Base-by-base conservation (phyloP, 176 grass and related monocot species). In the Musa itinerans region DNA sequence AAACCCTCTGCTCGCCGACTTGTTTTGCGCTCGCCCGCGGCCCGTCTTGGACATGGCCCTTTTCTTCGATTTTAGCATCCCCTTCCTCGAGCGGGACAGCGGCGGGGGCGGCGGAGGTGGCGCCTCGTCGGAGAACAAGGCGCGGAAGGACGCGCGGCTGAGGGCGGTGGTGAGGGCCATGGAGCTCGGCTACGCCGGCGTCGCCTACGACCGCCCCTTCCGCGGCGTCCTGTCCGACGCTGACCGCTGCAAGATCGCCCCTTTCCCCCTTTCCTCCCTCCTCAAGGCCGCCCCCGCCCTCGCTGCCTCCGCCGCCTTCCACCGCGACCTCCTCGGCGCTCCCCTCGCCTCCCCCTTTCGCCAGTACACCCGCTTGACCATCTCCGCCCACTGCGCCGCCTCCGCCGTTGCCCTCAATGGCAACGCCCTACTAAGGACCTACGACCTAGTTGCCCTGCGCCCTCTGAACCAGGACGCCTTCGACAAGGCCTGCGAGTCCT, bases 341-440 rank as follows among this genome's bases (percentile, higher is more conserved):
- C 80, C 85, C 3, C 17, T 52, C 17, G 48, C 71, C 10, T 61
- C 82, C 34, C 52, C 85, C 65, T 90, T 96, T 83, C 83, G 87
- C 65, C 87, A 90, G 83, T 90, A 83, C 89, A 83, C 87, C 9
- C 87, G 87, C 25, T 53, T 90, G 75, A 96, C 93, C 7, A 81
- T 96, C 63, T 86, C 79, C 53, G 79, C 90, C 49, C 78, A 86
- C 50, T 79, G 83, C 49, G 74, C 78, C 0, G 69, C 82, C n/a
- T 79, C 86, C 17, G 78, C 81, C 3, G 73, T 74, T 3, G 78
- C 83, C 43, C 68, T 81, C 54, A 63, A 83, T n/a, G 78, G 85
- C 1, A 68, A 70, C n/a, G 78, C 78, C 16, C 69, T 90, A 63
- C 87, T 92, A 15, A 76, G 85, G 61, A 84, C 85, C 1, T 90